Percentiles rank a stretch among this genome's conserved stretches.
These are phyloP conservation scores for Eleusine coracana DNA, from an alignment of 176 grass and related monocot species.

Conservation along the genomic window DNA sequence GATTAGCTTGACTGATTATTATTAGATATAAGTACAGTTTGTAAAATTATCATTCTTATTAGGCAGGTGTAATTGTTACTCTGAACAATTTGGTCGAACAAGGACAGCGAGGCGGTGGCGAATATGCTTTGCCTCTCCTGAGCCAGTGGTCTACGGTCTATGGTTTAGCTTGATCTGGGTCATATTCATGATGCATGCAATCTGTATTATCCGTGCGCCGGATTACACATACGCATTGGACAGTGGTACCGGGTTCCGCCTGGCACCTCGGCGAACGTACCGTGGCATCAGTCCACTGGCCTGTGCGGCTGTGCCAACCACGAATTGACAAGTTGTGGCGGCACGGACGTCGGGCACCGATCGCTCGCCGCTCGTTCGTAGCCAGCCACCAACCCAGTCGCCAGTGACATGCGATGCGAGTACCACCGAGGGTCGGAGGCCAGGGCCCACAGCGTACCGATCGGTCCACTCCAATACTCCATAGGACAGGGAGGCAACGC, in stretches of 20 bases:
- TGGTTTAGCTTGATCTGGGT: not conserved
- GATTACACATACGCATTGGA: too few species aligned
- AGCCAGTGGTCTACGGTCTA: not conserved
- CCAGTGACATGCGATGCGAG: not conserved
- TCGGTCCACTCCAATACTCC: not conserved
- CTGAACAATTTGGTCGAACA: not conserved
- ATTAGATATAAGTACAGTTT: conserved; percentile 7
- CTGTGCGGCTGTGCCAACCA: not conserved
- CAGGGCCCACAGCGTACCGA: not conserved
- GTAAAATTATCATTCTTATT: not conserved
- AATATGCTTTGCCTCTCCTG: not conserved
- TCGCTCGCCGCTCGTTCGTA: not conserved
- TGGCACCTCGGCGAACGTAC: too few species aligned
- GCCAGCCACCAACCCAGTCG: not conserved
- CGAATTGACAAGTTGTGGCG: not conserved
- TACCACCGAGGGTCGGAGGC: not conserved
- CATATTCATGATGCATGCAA: too few species aligned
- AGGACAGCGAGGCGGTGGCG: not conserved
- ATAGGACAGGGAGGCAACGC: not conserved
- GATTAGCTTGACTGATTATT: not conserved
- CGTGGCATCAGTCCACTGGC: not conserved
- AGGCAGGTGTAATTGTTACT: not conserved
- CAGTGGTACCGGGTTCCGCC: too few species aligned
- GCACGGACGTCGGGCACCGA: not conserved
- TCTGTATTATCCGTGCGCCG: too few species aligned